Percentiles rank a stretch among this genome's conserved stretches.
Conservation (phyloP, 73 alveolate genomes). For the Symbiodinium natans region DNA sequence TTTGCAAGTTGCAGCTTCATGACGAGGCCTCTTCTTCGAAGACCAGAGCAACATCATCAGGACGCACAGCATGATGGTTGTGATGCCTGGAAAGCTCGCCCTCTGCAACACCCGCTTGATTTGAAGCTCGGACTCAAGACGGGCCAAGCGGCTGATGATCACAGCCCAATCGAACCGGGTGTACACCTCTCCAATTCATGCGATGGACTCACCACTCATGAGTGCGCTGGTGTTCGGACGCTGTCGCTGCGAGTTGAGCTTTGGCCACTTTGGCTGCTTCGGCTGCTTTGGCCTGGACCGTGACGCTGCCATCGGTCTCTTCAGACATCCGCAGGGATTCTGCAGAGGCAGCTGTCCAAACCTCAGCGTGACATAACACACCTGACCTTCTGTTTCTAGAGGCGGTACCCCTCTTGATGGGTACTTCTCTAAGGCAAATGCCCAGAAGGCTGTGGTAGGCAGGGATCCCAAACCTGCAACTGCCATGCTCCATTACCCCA, state of each 20-base stretch:
- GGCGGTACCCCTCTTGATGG: background rate
- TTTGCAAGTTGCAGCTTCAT: background rate
- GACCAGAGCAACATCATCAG: background rate
- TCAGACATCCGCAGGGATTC: slow-evolving; percentile 74
- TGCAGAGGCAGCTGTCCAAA: slow-evolving; percentile 78
- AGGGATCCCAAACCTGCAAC: slow-evolving; percentile 55
- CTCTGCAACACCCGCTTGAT: too few relatives aligned
- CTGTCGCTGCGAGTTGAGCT: too few relatives aligned
- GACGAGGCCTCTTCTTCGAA: background rate
- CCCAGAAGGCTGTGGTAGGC: slow-evolving; percentile 82
- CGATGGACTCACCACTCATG: too few relatives aligned
- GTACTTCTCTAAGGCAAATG: background rate
- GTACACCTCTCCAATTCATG: background rate
- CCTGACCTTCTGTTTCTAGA: too few relatives aligned
- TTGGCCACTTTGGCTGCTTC: too few relatives aligned
- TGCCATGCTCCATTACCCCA: too few relatives aligned
- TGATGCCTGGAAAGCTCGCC: background rate
- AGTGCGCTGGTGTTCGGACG: too few relatives aligned
- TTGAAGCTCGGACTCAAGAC: too few relatives aligned
- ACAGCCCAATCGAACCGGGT: background rate
- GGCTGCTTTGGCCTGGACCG: too few relatives aligned
- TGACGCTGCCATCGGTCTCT: background rate
- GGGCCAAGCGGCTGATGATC: background rate
- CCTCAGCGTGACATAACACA: background rate
- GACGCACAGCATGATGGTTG: background rate